Percentiles rank a stretch among this genome's conserved stretches.
phyloP scores from a whole-genome alignment of 2,329 filamentous ascomycete species.

The Colletotrichum musicola region DNA sequence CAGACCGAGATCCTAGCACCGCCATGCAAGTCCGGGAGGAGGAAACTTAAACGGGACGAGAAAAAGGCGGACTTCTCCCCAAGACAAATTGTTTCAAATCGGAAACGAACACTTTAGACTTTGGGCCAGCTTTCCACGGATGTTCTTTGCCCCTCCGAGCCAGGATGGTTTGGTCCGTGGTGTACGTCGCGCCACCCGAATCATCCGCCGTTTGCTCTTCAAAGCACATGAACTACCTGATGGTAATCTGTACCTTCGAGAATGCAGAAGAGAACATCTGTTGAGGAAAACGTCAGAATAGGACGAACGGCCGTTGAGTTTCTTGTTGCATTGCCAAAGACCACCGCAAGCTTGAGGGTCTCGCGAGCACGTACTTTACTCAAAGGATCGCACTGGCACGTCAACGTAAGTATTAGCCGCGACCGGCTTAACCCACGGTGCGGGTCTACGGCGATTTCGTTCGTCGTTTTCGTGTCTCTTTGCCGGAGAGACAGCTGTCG shows the following conservation, averaged over 20 bases:
- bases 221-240: neutral
- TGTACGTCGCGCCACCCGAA: neutral
- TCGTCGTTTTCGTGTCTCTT: neutral
- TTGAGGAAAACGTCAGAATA: neutral
- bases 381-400: neutral
- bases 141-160: neutral
- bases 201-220: neutral
- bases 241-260: neutral
- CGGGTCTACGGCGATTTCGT: neutral
- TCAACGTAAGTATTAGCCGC: neutral
- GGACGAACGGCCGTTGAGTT: constrained; percentile 14
- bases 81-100: constrained; percentile 30
- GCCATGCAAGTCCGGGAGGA: constrained; percentile 13
- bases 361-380: neutral
- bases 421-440: neutral
- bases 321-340: neutral
- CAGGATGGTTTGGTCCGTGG: constrained; percentile 17
- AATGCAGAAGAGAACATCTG: neutral
- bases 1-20: constrained; percentile 25
- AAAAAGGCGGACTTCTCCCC: neutral
- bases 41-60: constrained; percentile 13
- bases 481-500: too few species aligned
- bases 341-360: neutral
- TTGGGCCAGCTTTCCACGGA: neutral
- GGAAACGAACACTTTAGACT: constrained; percentile 22